Conservation (phyloP, 768 basidiomycete species). For the Steccherinum ochraceum region DNA sequence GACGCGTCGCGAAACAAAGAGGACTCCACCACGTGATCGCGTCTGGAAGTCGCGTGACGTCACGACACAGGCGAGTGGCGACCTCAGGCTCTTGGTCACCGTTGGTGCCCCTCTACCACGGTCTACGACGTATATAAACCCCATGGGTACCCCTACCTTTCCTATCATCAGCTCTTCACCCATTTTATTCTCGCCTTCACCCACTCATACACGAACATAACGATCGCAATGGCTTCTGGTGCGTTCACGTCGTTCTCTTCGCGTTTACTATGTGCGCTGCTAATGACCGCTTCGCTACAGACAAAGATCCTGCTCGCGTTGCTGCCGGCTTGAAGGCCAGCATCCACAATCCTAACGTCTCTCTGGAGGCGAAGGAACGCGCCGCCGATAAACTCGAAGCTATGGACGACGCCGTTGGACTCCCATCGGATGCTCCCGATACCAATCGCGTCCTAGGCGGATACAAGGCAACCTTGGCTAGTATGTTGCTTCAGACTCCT, state of each 20-base stretch:
- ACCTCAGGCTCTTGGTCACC: too few relatives aligned
- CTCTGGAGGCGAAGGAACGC: conserved; percentile 44
- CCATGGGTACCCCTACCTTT: too few relatives aligned
- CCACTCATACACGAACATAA: neutral
- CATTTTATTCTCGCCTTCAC: neutral
- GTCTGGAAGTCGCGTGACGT: neutral
- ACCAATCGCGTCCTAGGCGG: conserved; percentile 31
- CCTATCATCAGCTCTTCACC: neutral
- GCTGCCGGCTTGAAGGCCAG: conserved; percentile 54
- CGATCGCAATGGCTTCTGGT: neutral
- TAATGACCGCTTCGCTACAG: neutral
- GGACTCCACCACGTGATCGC: neutral
- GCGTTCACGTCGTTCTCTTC: neutral
- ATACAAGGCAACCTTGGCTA: conserved; percentile 43
- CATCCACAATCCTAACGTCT: conserved; percentile 51
- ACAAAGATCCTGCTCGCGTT: conserved; percentile 40
- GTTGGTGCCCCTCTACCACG: too few relatives aligned
- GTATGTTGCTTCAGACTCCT: conserved; percentile 22
- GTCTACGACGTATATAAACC: too few relatives aligned
- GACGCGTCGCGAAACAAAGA: neutral
- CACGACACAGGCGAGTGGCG: neutral
- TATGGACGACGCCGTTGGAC: too few relatives aligned
- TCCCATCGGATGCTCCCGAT: conserved; percentile 3
- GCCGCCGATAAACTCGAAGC: conserved; percentile 40
- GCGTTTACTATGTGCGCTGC: neutral